Conservation (phyloP, 1,284 basidiomycete genomes). For the Coniferiporia weirii region DNA sequence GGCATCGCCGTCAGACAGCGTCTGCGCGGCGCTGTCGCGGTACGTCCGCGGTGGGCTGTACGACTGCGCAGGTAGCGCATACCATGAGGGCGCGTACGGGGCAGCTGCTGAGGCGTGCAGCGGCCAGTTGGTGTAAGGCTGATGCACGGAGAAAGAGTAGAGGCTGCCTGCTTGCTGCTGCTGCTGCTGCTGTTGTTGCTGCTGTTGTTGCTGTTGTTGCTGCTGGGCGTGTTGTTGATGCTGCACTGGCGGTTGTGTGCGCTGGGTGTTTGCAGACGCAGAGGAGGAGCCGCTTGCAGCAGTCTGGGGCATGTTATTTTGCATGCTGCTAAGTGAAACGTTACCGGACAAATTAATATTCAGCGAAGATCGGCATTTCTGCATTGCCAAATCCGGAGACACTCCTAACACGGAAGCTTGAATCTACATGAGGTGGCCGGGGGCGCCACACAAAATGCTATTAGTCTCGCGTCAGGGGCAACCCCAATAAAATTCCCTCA, state of each 20-base stretch:
- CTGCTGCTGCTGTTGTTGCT: not conserved
- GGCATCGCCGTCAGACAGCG: not conserved
- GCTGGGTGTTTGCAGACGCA: not conserved
- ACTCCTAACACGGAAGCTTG: too few species aligned
- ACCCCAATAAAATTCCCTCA: too few species aligned
- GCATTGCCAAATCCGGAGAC: too few species aligned
- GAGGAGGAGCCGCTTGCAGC: not conserved
- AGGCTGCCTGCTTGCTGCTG: slow-evolving; percentile 8
- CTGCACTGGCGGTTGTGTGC: not conserved
- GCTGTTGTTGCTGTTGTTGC: not conserved
- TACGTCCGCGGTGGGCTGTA: slow-evolving; percentile 11
- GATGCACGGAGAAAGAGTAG: slow-evolving; percentile 18
- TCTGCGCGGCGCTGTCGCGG: slow-evolving; percentile 6
- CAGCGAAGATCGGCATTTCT: too few species aligned
- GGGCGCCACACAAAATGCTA: too few species aligned
- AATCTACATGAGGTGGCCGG: too few species aligned
- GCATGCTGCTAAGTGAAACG: too few species aligned
- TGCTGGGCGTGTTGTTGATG: not conserved
- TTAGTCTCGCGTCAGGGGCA: too few species aligned
- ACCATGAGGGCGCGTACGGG: slow-evolving; percentile 15
- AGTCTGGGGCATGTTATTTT: too few species aligned
- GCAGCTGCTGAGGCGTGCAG: slow-evolving; percentile 6
- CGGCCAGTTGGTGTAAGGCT: slow-evolving; percentile 19
- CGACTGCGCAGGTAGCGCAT: slow-evolving; percentile 6
- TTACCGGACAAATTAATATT: too few species aligned